Conservation (phyloP, 1,139 yeast genomes). For the Candida sp. region DNA sequence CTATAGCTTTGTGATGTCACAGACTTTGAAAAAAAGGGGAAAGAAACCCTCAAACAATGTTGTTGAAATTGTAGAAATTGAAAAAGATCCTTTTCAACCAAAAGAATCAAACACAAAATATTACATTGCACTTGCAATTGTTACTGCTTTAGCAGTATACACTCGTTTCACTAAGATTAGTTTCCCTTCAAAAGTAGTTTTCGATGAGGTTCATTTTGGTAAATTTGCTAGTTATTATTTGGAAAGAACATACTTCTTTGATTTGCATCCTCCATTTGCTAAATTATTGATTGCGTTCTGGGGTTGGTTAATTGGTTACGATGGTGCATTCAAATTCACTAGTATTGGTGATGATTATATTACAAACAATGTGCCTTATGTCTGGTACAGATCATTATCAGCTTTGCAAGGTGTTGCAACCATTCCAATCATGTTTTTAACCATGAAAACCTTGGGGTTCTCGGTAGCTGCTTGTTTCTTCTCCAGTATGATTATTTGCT, state of each 20-base stretch:
- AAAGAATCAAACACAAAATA: constrained; percentile 33
- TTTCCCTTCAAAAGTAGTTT: constrained; percentile 84
- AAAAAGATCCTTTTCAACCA: constrained; percentile 3
- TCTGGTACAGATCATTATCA: constrained; percentile 79
- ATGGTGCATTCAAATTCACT: constrained; percentile 88
- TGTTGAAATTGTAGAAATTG: constrained; percentile 4
- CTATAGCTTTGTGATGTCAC: constrained; percentile 16
- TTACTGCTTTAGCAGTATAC: constrained; percentile 65
- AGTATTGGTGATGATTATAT: constrained; percentile 84
- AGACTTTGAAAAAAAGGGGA: constrained; percentile 24
- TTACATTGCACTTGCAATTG: constrained; percentile 37
- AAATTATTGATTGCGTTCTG: constrained; percentile 87
- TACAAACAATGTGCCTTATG: constrained; percentile 77
- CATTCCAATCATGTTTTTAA: constrained; percentile 77
- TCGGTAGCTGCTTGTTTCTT: constrained; percentile 75
- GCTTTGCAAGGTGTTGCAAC: constrained; percentile 83
- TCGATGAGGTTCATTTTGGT: constrained; percentile 98
- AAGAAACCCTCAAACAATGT: constrained; percentile 9
- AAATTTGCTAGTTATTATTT: constrained; percentile 89
- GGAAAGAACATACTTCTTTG: constrained; percentile 85
- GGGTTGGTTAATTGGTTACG: constrained; percentile 86
- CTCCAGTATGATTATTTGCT: constrained; percentile 77
- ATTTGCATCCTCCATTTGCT: constrained; percentile 97
- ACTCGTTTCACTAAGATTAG: constrained; percentile 72
- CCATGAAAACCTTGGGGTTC: constrained; percentile 81